Evolutionary conservation across 2,329 filamentous ascomycete species (phyloP).

Genomic region (Talaromyces sp.): DNA sequence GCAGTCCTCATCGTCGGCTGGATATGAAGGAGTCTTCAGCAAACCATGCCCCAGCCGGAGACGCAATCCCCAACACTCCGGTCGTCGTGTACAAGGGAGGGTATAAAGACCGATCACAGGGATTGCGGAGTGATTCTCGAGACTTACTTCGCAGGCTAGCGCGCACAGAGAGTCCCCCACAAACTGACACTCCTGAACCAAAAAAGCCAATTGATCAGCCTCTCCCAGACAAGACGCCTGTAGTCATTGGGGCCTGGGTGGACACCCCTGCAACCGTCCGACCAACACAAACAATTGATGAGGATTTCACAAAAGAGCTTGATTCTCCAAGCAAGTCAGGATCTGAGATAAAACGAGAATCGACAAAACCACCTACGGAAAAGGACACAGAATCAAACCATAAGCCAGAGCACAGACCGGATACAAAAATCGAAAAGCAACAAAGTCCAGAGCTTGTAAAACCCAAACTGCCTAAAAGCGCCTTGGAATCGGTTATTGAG

Average conservation of each 20-base stretch:
- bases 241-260: constrained; percentile 42
- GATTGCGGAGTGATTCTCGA: constrained; percentile 31
- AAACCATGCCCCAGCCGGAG: constrained; percentile 13
- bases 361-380: background rate
- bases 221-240: constrained; percentile 39
- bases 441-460: constrained; percentile 24
- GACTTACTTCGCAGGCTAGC: constrained; percentile 40
- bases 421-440: constrained; percentile 8
- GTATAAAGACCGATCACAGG: constrained; percentile 23
- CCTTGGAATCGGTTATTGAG: constrained; percentile 36
- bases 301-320: constrained; percentile 19
- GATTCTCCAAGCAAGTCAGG: constrained; percentile 13
- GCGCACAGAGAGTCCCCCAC: constrained; percentile 30
- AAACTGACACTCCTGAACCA: constrained; percentile 29
- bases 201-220: constrained; percentile 24
- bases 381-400: constrained; percentile 7
- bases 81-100: constrained; percentile 30
- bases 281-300: constrained; percentile 15
- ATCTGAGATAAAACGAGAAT: constrained; percentile 3
- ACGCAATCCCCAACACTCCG: constrained; percentile 34
- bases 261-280: constrained; percentile 42
- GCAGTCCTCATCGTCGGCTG: constrained; percentile 13
- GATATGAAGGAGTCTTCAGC: background rate
- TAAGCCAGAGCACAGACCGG: constrained; percentile 8
- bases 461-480: constrained; percentile 38